Evolutionary conservation across 176 grass and related monocot species (phyloP).

Genomic region (Echinochloa phyllopogon): DNA sequence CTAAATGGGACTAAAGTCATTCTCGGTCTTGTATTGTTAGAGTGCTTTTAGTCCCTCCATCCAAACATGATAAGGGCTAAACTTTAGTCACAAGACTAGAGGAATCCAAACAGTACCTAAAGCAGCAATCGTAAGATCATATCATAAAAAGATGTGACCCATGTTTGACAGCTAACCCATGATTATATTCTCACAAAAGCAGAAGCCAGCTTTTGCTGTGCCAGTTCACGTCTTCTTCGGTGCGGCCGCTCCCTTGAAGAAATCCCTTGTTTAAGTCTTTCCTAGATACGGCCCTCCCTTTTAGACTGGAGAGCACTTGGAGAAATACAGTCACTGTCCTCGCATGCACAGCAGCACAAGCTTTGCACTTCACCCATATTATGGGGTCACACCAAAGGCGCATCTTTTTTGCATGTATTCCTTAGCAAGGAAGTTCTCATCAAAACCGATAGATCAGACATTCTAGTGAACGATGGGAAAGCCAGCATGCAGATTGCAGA

Average conservation of each 20-base stretch:
- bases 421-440: not conserved
- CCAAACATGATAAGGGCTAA: no score
- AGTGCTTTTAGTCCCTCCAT: no score
- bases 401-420: not conserved
- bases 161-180: slow-evolving; percentile 44
- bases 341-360: not conserved
- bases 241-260: not conserved
- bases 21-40: no score
- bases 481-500: not conserved
- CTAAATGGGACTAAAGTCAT: no score
- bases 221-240: not conserved
- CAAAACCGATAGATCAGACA: not conserved
- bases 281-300: not conserved
- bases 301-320: not conserved
- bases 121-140: slow-evolving; percentile 23
- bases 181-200: slow-evolving; percentile 42
- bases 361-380: not conserved
- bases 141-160: slow-evolving; percentile 51
- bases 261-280: not conserved
- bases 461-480: not conserved
- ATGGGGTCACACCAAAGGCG: not conserved
- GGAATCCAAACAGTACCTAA: no score
- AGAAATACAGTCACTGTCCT: slow-evolving; percentile 8
- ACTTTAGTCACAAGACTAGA: no score
- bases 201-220: slow-evolving; percentile 27